Evolutionary conservation across 352 stramenopile species (phyloP).

Genomic region (Phytophthora sp.): DNA sequence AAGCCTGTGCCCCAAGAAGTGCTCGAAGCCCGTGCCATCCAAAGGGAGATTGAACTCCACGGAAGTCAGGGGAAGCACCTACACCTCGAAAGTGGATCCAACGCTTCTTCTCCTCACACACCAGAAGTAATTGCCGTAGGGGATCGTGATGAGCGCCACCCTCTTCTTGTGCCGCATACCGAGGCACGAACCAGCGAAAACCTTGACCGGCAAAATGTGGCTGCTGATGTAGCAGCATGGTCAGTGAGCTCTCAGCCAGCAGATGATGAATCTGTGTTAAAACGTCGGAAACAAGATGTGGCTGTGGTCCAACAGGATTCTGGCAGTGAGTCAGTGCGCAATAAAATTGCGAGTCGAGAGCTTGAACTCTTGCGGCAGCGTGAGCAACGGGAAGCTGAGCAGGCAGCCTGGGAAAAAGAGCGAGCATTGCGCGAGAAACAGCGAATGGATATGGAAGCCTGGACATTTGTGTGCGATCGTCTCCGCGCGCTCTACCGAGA

Average conservation of each 20-base stretch:
- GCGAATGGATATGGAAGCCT: slow-evolving; percentile 44
- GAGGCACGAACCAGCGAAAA: slow-evolving; percentile 27
- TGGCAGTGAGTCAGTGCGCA: slow-evolving; percentile 19
- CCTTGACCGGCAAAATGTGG: slow-evolving; percentile 16
- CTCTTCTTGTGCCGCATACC: neutral
- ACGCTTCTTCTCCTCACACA: slow-evolving; percentile 9
- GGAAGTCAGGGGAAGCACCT: slow-evolving; percentile 16
- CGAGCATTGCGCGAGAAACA: slow-evolving; percentile 34
- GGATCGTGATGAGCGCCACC: slow-evolving; percentile 6
- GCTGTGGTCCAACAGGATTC: neutral
- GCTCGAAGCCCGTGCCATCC: slow-evolving; percentile 38
- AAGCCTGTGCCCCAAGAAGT: slow-evolving; percentile 23
- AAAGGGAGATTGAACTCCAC: slow-evolving; percentile 30
- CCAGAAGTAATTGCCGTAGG: slow-evolving; percentile 10
- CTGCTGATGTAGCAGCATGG: slow-evolving; percentile 4
- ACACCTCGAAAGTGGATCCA: slow-evolving; percentile 17
- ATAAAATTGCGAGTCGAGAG: slow-evolving; percentile 40
- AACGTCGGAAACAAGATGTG: slow-evolving; percentile 19
- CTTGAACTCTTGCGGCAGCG: slow-evolving; percentile 36
- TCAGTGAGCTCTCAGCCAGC: slow-evolving; percentile 9
- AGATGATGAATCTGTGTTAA: slow-evolving; percentile 14
- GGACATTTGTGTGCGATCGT: slow-evolving; percentile 44
- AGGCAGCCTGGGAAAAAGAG: slow-evolving; percentile 42
- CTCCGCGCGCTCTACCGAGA: slow-evolving; percentile 41
- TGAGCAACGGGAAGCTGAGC: slow-evolving; percentile 39